Base-by-base conservation (phyloP, 495 filamentous ascomycete genomes). In the Glutinoglossum americanum region DNA sequence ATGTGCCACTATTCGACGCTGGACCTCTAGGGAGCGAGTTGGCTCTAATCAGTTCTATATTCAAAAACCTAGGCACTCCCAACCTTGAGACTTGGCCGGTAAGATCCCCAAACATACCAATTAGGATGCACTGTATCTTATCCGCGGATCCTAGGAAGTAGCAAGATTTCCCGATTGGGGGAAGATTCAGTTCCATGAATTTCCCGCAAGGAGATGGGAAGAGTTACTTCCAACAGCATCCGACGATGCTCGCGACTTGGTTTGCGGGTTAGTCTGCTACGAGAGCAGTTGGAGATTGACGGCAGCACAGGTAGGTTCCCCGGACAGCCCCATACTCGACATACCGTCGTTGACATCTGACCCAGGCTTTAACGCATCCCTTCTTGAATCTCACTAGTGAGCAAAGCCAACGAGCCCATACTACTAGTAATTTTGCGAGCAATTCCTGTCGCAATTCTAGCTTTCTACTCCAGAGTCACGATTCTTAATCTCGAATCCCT, bases 21-120 rank as follows among this genome's bases (percentile, higher is more conserved):
- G 85, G 87, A 27, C 86, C 89, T 55, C 72, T 95, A 41, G 92
- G 92, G 1, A 97, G 86, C 64, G 93, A 99, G 68, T 73, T 99
- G 32, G 84, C 86, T 4, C 72, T 99, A 41, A 85, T 99, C 51
- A 74, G 84, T 54, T 93, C 85, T 62, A 89, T 96, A 21, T 99
- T 99, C 69, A 78, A 80, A 66, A 88, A 79, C 13, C 69, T 97
- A 27, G 92, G 92, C 7, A 95, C 89, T 2, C 92, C 92, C 0
- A 81, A 82, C 49, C 69, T 74, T 45, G 73, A 80, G 35, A 78
- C 65, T 0, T 98, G 92, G 92, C 90, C 90, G 37, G 80, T 80
- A 72, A 65, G 72, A 61, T 57, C 48, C 32, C 19, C 17, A 15
- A 13, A 27, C 23, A 27, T 19, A 35, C 28, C 49, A 41, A 54